Percentiles rank a stretch among this genome's conserved stretches.
Conservation (phyloP, 2,329 filamentous ascomycete genomes). For the Sordariomycetes sp. region DNA sequence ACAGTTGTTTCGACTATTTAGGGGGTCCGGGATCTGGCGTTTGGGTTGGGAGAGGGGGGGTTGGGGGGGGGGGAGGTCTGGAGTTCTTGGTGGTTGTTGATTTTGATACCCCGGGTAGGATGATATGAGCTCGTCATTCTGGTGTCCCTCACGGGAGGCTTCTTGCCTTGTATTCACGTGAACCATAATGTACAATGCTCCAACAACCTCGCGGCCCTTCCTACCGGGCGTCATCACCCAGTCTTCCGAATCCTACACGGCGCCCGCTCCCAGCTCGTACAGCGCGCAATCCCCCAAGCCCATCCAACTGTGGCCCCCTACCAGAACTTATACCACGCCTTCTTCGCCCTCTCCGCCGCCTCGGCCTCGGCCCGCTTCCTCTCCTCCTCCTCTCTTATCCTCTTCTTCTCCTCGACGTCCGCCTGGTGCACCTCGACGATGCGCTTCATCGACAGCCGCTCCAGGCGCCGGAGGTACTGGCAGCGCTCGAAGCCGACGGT, state of each 20-base stretch:
- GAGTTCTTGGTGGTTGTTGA: background rate
- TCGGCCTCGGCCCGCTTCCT: constrained; percentile 17
- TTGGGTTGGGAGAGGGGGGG: background rate
- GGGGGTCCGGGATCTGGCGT: background rate
- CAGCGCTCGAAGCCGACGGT: constrained; percentile 73
- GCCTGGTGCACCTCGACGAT: constrained; percentile 60
- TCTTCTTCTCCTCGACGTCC: constrained; percentile 25
- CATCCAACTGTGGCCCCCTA: constrained; percentile 12
- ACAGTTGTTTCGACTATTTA: background rate
- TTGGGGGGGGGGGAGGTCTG: background rate
- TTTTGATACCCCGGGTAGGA: background rate
- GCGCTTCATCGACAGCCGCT: constrained; percentile 72
- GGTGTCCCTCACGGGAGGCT: background rate
- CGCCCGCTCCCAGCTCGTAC: background rate
- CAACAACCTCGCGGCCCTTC: background rate
- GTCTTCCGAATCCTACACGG: background rate
- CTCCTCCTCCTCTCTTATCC: constrained; percentile 26
- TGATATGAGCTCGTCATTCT: background rate
- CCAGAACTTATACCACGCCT: constrained; percentile 45
- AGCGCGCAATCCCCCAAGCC: background rate
- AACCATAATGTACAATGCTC: background rate
- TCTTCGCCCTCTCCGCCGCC: constrained; percentile 17
- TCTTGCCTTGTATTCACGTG: background rate
- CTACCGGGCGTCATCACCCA: background rate
- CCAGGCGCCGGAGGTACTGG: constrained; percentile 57